phyloP scores from a whole-genome alignment of 2,329 filamentous ascomycete species.

The Colletotrichum somersetense region DNA sequence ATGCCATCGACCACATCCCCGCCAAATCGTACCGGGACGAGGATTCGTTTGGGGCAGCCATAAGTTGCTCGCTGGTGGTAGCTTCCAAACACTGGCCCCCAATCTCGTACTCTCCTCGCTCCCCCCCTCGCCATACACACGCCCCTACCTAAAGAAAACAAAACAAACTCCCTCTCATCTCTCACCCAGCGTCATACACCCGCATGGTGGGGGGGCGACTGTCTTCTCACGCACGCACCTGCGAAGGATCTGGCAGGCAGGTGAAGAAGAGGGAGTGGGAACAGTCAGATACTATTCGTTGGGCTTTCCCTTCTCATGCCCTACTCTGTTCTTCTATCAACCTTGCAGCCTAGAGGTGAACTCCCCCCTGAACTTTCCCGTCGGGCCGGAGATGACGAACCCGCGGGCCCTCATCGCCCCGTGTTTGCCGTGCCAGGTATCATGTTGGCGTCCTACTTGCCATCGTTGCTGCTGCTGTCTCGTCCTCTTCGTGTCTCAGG shows the following conservation, averaged over 20 bases:
- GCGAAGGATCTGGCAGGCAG: not conserved
- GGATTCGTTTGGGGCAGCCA: not conserved
- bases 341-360: not conserved
- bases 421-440: not conserved
- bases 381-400: not conserved
- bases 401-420: not conserved
- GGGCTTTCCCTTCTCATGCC: not conserved
- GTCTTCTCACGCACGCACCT: not conserved
- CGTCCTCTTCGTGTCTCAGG: not conserved
- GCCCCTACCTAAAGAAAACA: not conserved
- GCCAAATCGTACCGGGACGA: not conserved
- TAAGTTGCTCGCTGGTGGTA: not conserved
- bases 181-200: not conserved
- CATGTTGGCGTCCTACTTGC: not conserved
- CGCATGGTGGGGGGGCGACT: not conserved
- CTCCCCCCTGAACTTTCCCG: not conserved
- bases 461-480: not conserved
- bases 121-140: not conserved
- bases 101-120: not conserved
- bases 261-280: not conserved
- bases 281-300: not conserved
- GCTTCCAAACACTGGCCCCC: not conserved
- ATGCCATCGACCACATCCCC: conserved; percentile 8
- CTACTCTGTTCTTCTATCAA: not conserved
- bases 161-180: not conserved